phyloP scores from a whole-genome alignment of 345 rosid genomes.

The Bruguiera gymnorhiza region DNA sequence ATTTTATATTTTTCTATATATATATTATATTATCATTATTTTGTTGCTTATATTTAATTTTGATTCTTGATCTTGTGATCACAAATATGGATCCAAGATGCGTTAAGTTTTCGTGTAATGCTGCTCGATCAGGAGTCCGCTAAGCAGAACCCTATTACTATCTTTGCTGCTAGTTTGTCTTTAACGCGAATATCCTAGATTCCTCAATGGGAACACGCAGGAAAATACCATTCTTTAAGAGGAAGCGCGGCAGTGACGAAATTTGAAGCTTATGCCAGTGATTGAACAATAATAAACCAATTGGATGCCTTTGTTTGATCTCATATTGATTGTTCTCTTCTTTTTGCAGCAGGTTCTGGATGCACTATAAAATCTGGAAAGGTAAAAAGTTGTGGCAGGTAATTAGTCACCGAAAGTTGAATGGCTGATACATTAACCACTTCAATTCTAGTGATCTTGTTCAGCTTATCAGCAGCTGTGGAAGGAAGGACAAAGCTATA shows the following conservation, averaged over 20 bases:
- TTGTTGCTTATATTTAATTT: too few species aligned
- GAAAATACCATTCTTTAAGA: not conserved
- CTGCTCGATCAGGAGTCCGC: too few species aligned
- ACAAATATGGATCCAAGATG: too few species aligned
- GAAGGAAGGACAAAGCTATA: constrained; percentile 4
- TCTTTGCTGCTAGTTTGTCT: constrained; percentile 3
- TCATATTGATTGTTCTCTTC: not conserved
- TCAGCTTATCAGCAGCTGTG: not conserved
- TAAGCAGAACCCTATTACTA: too few species aligned
- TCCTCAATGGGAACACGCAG: not conserved
- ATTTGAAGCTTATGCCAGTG: not conserved
- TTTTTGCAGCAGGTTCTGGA: not conserved
- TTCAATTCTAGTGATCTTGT: not conserved
- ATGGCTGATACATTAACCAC: constrained; percentile 1
- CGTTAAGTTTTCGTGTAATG: too few species aligned
- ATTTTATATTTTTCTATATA: too few species aligned
- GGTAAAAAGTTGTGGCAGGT: constrained; percentile 2
- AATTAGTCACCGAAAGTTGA: not conserved
- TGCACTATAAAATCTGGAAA: constrained; percentile 3
- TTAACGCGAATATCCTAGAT: not conserved
- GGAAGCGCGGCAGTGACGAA: constrained; percentile 12
- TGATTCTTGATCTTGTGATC: too few species aligned
- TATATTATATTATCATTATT: too few species aligned
- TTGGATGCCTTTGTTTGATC: not conserved
- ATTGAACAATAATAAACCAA: not conserved